These are phyloP conservation scores for Hortiboletus campestris DNA, from an alignment of 768 basidiomycete species.

Conservation along the genomic window DNA sequence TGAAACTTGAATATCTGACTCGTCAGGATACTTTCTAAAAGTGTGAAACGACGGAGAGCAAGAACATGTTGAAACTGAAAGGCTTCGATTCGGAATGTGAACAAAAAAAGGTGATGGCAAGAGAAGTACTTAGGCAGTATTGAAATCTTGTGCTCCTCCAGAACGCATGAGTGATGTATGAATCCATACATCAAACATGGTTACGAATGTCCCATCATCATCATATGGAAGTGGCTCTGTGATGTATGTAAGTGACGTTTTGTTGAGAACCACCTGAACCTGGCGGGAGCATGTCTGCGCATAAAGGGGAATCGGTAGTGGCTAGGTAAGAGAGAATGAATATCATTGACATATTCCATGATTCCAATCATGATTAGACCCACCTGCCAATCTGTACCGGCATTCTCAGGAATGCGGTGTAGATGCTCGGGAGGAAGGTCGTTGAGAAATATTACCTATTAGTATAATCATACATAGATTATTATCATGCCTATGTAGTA, in stretches of 20 bases:
- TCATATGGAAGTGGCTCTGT: neutral
- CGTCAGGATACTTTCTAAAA: too few relatives aligned
- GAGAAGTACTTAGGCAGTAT: neutral
- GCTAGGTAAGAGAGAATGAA: too few relatives aligned
- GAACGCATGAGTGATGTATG: neutral
- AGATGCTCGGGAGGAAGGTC: neutral
- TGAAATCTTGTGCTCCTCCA: neutral
- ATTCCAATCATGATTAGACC: too few relatives aligned
- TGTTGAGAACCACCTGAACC: neutral
- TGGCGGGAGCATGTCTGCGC: neutral
- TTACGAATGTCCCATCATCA: neutral
- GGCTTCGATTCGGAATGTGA: too few relatives aligned
- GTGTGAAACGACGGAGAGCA: too few relatives aligned
- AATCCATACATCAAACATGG: neutral
- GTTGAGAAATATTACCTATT: neutral
- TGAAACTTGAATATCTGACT: too few relatives aligned
- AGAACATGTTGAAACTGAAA: too few relatives aligned
- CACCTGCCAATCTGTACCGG: neutral
- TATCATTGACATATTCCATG: too few relatives aligned
- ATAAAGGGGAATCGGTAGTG: neutral
- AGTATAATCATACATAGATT: too few relatives aligned
- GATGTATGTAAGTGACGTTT: neutral
- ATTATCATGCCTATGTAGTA: too few relatives aligned
- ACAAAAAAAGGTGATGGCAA: too few relatives aligned
- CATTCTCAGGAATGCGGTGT: neutral